Base-by-base conservation (phyloP, 306 rosid species). In the Gillenia trifoliata region DNA sequence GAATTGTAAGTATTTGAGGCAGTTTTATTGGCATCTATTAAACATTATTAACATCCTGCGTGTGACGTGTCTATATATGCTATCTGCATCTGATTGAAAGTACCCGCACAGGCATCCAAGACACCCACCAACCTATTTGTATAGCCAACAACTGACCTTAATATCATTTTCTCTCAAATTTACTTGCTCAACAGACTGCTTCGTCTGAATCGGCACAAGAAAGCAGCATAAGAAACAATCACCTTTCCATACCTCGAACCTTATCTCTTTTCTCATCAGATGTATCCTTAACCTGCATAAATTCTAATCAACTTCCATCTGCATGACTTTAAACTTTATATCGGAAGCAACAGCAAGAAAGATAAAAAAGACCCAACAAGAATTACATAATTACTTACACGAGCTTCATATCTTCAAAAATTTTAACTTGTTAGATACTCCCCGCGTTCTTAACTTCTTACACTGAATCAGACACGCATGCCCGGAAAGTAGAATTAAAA, bases 161-260 rank as follows among this genome's bases (percentile, higher is more conserved):
- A 77, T 83, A 79, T 79, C 89, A 79, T 81, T 74, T 79, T 57
- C 79, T 79, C 83, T 86, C 83, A 57, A 36, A 77, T 88, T 88
- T 54, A 77, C 78, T 75, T 85, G 90, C 79, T 89, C 93, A 71
- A 88, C 73, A 40, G 83, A 87, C 75, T 83, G 87, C 73, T 70
- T 86, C 72, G 52, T 79, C 98, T 93, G 87, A 82, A 78, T 77
- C 23, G 50, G 57, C 67, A 68, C 17, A 72, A 75, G 49, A 26
- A 66, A 22, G 26, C 38, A 50, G 38, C 47, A 31, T n/a, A 19
- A 74, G 33, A 71, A 54, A 31, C 33, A 70, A 70, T 12, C 22
- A n/a, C n/a, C n/a, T n/a, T n/a, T n/a, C 49, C 77, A 75, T 79
- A 78, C 89, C 96, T 77, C 80, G 83, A 60, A 61, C 47, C 63